These are phyloP conservation scores for Termitomyces sp. DNA, from an alignment of 768 basidiomycete species.

Conservation along the genomic window DNA sequence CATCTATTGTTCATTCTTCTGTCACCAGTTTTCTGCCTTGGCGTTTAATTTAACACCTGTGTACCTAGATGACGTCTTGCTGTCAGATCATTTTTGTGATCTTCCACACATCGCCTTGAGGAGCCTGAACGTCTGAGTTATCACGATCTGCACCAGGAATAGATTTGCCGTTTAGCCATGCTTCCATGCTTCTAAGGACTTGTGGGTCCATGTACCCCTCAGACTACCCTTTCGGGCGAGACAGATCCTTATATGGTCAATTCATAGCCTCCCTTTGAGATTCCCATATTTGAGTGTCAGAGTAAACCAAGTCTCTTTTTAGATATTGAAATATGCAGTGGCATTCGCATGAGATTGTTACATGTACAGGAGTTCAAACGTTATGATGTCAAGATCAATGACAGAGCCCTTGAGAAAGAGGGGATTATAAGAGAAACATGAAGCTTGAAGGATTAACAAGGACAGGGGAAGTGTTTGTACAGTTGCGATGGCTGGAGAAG, in stretches of 20 bases:
- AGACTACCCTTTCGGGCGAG: neutral
- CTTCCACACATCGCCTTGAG: too few species aligned
- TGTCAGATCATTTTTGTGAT: too few species aligned
- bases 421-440: neutral
- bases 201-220: neutral
- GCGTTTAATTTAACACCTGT: too few species aligned
- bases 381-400: neutral
- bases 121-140: too few species aligned
- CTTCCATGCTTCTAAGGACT: neutral
- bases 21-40: too few species aligned
- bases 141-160: too few species aligned
- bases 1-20: neutral
- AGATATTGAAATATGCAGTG: neutral
- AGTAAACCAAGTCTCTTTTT: neutral
- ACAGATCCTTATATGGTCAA: neutral
- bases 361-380: neutral
- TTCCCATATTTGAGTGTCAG: neutral
- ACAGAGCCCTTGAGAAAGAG: neutral
- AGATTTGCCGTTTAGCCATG: neutral
- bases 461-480: neutral
- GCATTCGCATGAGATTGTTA: neutral
- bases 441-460: too few species aligned
- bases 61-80: too few species aligned
- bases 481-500: too few species aligned
- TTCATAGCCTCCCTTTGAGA: neutral